Evolutionary conservation across 148 eudicot species (phyloP).

Genomic region (Chenopodium quinoa): DNA sequence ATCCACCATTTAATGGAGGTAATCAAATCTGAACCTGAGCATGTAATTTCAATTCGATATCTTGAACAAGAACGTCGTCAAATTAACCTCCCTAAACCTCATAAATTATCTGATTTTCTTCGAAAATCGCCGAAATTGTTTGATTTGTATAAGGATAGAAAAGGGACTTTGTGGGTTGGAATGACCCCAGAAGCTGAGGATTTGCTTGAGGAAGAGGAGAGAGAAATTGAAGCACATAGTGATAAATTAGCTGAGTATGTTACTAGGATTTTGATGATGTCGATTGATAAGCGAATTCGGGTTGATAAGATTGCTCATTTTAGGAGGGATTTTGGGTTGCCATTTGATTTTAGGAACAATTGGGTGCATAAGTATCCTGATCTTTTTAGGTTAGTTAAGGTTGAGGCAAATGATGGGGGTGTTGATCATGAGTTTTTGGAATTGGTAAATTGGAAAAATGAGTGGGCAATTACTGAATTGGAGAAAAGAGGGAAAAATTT

Average conservation of each 20-base stretch:
- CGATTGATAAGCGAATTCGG: conserved; percentile 54
- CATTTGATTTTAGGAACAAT: conserved; percentile 65
- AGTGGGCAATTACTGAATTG: conserved; percentile 84
- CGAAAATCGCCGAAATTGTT: conserved; percentile 74
- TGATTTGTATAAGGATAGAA: conserved; percentile 68
- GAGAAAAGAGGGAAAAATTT: conserved; percentile 49
- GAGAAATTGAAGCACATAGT: conserved; percentile 38
- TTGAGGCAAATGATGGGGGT: conserved; percentile 44
- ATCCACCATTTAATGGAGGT: conserved; percentile 62
- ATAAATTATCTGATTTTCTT: conserved; percentile 71
- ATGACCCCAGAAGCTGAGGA: conserved; percentile 72
- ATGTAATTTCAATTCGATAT: conserved; percentile 52
- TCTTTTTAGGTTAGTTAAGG: conserved; percentile 58
- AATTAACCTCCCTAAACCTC: conserved; percentile 80
- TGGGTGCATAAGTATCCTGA: conserved; percentile 71
- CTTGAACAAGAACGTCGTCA: conserved; percentile 63
- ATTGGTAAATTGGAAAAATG: conserved; percentile 71
- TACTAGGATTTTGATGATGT: conserved; percentile 85
- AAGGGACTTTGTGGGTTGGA: conserved; percentile 78
- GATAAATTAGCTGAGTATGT: conserved; percentile 70
- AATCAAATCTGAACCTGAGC: conserved; percentile 63
- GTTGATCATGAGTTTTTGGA: conserved; percentile 56
- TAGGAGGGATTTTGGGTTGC: conserved; percentile 84
- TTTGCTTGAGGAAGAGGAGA: conserved; percentile 68
- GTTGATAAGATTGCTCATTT: conserved; percentile 84